Percentiles rank a stretch among this genome's conserved stretches.
These are phyloP conservation scores for Endocarpon pusillum DNA, from an alignment of 495 filamentous ascomycete species.

Conservation along the genomic window DNA sequence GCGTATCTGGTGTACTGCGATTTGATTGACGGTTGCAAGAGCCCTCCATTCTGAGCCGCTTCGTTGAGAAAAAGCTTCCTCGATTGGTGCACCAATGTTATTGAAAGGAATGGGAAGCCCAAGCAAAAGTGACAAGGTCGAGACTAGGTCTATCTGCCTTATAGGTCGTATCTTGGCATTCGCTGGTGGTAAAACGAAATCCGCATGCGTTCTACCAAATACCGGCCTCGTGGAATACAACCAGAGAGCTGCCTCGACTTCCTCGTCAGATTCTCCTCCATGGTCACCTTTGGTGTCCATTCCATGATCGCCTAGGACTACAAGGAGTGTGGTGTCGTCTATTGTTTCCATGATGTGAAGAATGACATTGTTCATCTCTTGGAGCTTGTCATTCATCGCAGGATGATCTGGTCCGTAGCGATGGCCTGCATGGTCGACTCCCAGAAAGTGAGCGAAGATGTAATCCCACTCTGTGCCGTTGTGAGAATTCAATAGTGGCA, in stretches of 20 bases:
- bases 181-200: slow-evolving; percentile 44
- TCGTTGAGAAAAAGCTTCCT: slow-evolving; percentile 71
- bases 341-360: slow-evolving; percentile 50
- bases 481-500: slow-evolving; percentile 54
- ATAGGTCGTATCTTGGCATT: slow-evolving; percentile 65
- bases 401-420: slow-evolving; percentile 86
- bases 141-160: slow-evolving; percentile 92
- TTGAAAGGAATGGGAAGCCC: slow-evolving; percentile 93
- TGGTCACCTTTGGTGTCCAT: slow-evolving; percentile 98
- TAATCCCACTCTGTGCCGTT: slow-evolving; percentile 70
- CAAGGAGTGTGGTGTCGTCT: slow-evolving; percentile 72
- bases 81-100: slow-evolving; percentile 87
- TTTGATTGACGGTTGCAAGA: slow-evolving; percentile 53
- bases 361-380: slow-evolving; percentile 77
- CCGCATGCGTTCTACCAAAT: slow-evolving; percentile 59
- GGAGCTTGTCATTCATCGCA: slow-evolving; percentile 77
- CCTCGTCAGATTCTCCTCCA: slow-evolving; percentile 88
- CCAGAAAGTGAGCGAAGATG: slow-evolving; percentile 80
- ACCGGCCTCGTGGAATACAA: slow-evolving; percentile 81
- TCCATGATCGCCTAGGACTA: slow-evolving; percentile 96
- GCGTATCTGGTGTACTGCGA: slow-evolving; percentile 74
- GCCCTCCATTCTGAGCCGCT: slow-evolving; percentile 53
- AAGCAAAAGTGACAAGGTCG: slow-evolving; percentile 70
- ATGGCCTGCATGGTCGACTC: slow-evolving; percentile 94
- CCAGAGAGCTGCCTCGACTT: slow-evolving; percentile 89